phyloP scores from a whole-genome alignment of 1,139 yeast species.

The Debaryomycetaceae sp. region DNA sequence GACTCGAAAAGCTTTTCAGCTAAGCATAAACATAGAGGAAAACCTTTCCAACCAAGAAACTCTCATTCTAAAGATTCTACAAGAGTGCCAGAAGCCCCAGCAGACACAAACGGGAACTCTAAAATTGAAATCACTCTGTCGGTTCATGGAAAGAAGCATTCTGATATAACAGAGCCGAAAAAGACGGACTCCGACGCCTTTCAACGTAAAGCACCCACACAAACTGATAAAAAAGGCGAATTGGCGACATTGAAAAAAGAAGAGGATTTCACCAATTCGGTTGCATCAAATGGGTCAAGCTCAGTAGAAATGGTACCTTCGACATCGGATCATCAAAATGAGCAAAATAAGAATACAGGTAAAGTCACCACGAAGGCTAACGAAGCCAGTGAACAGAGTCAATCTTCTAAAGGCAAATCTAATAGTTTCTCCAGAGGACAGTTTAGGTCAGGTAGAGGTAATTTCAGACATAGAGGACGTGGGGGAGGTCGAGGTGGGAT shows the following conservation, averaged over 20 bases:
- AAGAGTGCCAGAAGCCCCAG: too few species aligned
- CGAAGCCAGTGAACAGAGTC: neutral
- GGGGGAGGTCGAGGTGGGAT: conserved; percentile 11
- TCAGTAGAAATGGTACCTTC: neutral
- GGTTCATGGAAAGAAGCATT: neutral
- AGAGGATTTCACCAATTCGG: neutral
- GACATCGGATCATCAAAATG: neutral
- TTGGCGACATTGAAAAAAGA: neutral
- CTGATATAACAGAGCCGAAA: neutral
- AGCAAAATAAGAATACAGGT: too few species aligned
- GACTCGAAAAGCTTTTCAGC: conserved; percentile 1
- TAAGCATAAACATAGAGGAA: neutral
- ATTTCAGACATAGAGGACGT: conserved; percentile 18
- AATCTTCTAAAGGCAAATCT: too few species aligned
- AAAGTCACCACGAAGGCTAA: too few species aligned
- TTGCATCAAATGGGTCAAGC: neutral
- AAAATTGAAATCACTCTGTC: too few species aligned
- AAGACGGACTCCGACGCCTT: neutral
- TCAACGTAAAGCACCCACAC: neutral
- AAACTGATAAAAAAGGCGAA: neutral
- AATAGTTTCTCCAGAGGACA: neutral
- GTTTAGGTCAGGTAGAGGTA: conserved; percentile 7
- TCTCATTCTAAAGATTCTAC: neutral
- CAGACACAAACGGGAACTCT: neutral
- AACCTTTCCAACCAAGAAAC: neutral